These are phyloP conservation scores for Dendrocalamus sinicus DNA, from an alignment of 176 grass and related monocot genomes.

Conservation along the genomic window DNA sequence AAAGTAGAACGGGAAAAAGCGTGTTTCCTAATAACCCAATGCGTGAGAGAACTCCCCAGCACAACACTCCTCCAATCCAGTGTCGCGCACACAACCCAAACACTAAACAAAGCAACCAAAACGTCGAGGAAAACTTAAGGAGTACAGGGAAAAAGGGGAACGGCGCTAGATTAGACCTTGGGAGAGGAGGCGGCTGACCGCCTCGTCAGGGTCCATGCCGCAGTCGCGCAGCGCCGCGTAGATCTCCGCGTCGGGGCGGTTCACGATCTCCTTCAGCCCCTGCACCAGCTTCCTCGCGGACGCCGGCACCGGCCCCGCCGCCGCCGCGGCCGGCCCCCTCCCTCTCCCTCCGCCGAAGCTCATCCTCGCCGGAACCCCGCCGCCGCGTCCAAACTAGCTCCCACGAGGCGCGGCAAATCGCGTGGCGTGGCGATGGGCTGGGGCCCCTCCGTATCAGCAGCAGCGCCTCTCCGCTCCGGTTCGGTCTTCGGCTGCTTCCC, in stretches of 20 bases:
- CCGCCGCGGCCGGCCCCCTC: not conserved
- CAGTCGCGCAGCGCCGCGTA: constrained; percentile 93
- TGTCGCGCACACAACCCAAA: not conserved
- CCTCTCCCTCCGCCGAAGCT: constrained; percentile 37
- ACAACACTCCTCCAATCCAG: constrained; percentile 27
- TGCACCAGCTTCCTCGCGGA: constrained; percentile 83
- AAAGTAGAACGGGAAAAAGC: not conserved
- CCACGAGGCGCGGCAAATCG: constrained; percentile 28
- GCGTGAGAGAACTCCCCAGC: not conserved
- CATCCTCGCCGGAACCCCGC: constrained; percentile 48
- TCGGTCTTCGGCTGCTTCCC: constrained; percentile 29
- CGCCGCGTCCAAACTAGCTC: constrained; percentile 21
- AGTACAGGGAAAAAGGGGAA: not conserved
- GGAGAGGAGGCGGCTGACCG: constrained; percentile 87
- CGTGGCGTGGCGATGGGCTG: not conserved
- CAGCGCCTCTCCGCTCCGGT: constrained; percentile 36
- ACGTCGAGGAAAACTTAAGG: not conserved
- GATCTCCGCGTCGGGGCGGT: constrained; percentile 90
- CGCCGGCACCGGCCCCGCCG: constrained; percentile 62
- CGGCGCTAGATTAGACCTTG: constrained; percentile 64
- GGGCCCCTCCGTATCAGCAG: not conserved
- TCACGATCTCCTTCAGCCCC: constrained; percentile 98
- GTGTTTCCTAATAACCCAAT: not conserved
- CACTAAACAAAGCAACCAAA: constrained; percentile 14
- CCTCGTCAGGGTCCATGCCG: constrained; percentile 92